Conservation (phyloP, 1,284 basidiomycete species). For the Xerocomus amazonicus region DNA sequence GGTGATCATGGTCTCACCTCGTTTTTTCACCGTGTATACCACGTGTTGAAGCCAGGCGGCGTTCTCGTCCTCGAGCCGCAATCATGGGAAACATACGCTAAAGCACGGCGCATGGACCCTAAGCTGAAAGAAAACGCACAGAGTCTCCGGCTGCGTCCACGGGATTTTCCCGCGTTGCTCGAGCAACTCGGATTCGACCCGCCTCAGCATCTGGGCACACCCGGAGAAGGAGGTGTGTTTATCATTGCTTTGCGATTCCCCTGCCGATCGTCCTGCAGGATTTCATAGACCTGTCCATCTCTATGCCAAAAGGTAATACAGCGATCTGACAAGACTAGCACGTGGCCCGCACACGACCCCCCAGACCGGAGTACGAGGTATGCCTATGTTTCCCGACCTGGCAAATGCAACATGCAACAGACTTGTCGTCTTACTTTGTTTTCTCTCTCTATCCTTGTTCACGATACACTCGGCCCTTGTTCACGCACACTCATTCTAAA, state of each 20-base stretch:
- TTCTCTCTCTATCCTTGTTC: no score
- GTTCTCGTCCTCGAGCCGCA: constrained; percentile 75
- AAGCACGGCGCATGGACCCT: constrained; percentile 65
- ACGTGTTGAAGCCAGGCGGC: constrained; percentile 55
- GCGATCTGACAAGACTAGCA: no score
- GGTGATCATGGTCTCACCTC: constrained; percentile 62
- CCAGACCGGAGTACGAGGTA: no score
- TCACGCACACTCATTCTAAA: no score
- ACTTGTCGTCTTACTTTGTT: no score
- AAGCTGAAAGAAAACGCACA: constrained; percentile 57
- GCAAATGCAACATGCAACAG: no score
- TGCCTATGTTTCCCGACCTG: no score
- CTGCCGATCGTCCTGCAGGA: constrained; percentile 31
- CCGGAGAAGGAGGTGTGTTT: constrained; percentile 55
- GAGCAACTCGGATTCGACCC: constrained; percentile 58
- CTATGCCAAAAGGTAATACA: constrained; percentile 34
- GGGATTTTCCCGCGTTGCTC: constrained; percentile 55
- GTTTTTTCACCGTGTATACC: constrained; percentile 63
- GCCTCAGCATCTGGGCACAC: constrained; percentile 47
- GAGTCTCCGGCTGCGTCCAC: constrained; percentile 53
- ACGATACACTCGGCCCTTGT: no score
- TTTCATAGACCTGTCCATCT: constrained; percentile 49
- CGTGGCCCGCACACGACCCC: no score
- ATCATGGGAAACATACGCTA: constrained; percentile 73
- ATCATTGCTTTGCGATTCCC: not conserved